Evolutionary conservation across 176 grass and related monocot species (phyloP), one percentile per base, ranked within the genome.

Genomic region (Oryza brachyantha): DNA sequence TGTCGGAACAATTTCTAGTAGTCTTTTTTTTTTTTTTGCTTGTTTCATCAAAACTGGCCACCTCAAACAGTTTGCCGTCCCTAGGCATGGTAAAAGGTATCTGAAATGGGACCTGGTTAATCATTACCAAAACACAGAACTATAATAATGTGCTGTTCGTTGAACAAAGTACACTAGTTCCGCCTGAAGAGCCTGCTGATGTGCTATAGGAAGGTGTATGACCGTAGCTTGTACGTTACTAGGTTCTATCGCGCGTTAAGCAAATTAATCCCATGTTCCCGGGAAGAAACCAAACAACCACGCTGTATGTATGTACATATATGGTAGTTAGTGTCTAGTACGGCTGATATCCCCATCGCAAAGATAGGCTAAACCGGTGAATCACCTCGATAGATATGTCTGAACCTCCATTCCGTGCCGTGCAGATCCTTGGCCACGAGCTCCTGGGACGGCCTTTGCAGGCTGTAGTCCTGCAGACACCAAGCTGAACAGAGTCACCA

Each of bases 371-470:
- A 73, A 48, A 54, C 17, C 45, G 46, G 14, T 9, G 46, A 41
- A 65, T 66, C 46, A 60, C 94, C 91, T 92, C 94, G 80, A 64
- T 97, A 94, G 76, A 87, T 98, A 89, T 98, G 95, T 4, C 81
- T 80, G 89, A 98, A 98, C 81, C 72, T 92, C 90, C 95, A 98
- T 17, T 88, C 92, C 1, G 81, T 87, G 64, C 90, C 92, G 71
- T 98, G 92, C 77, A 98, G 81, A 88, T 98, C 95, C 85, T 90
- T 92, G 27, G 92, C 92, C 75, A 94, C 26, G 65, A 98, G 92
- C 80, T 94, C 92, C 68, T 98, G 95, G 14, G 87, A 94, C 64
- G 92, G 90, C 83, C 95, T 85, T 79, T 94, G 90, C 74, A 85
- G 70, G 70, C 75, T 84, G 81, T 94, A 88, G 75, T 98, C 87